phyloP scores from a whole-genome alignment of 2,329 filamentous ascomycete genomes.

The Ramularia collo-cygni region DNA sequence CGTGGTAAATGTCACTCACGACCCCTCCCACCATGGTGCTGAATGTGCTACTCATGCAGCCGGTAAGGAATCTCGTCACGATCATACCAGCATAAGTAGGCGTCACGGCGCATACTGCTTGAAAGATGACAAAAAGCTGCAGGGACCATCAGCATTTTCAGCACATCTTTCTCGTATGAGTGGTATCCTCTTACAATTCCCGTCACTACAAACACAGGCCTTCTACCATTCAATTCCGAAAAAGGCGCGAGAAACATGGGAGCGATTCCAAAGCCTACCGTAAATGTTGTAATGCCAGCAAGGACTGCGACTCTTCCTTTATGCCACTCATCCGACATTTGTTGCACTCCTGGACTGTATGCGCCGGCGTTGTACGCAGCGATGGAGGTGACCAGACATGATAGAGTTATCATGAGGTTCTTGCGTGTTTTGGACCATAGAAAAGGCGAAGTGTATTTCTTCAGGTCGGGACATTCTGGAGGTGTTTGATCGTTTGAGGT shows the following conservation, averaged over 20 bases:
- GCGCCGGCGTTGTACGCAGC: constrained; percentile 77
- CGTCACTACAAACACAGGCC: constrained; percentile 70
- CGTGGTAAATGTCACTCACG: constrained; percentile 76
- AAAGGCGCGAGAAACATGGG: constrained; percentile 87
- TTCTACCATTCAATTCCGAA: constrained; percentile 72
- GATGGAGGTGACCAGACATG: constrained; percentile 66
- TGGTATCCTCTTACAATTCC: constrained; percentile 48
- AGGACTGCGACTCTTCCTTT: constrained; percentile 61
- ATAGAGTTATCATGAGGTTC: constrained; percentile 61
- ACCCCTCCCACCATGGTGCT: constrained; percentile 91
- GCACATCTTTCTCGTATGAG: too few species aligned
- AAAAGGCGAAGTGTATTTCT: constrained; percentile 61
- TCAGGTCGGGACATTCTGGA: constrained; percentile 59
- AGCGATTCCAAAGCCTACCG: constrained; percentile 68
- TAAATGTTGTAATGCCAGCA: constrained; percentile 75
- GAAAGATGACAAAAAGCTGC: constrained; percentile 59
- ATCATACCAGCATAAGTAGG: constrained; percentile 65
- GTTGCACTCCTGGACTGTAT: constrained; percentile 62
- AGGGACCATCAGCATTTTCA: too few species aligned
- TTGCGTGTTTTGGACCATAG: constrained; percentile 67
- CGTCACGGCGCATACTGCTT: constrained; percentile 67
- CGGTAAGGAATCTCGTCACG: constrained; percentile 66
- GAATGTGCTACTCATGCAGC: constrained; percentile 70
- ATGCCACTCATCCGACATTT: constrained; percentile 60
- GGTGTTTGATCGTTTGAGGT: constrained; percentile 19